Percentiles rank a stretch among this genome's conserved stretches.
These are phyloP conservation scores for Theobroma cacao DNA, from an alignment of 345 rosid genomes.

Conservation along the genomic window DNA sequence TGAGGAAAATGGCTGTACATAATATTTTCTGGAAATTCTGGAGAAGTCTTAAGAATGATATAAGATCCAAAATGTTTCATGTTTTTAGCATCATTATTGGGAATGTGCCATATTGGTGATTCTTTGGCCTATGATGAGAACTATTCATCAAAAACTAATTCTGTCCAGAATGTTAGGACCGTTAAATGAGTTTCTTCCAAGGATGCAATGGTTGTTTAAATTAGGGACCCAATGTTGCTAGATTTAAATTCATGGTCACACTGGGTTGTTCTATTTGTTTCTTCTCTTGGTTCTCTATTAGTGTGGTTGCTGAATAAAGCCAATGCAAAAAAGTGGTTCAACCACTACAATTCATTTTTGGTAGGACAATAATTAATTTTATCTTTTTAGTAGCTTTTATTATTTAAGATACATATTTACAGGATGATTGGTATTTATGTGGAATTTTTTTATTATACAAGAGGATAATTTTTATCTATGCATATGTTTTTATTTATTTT, in stretches of 20 bases:
- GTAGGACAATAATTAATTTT: too few species aligned
- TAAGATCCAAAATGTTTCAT: constrained; percentile 53
- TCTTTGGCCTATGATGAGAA: constrained; percentile 22
- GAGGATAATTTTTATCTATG: too few species aligned
- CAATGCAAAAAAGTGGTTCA: constrained; percentile 52
- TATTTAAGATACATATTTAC: too few species aligned
- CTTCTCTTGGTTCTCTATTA: constrained; percentile 66
- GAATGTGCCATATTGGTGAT: constrained; percentile 21
- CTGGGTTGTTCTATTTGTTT: constrained; percentile 74
- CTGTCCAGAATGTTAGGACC: constrained; percentile 15
- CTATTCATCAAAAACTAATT: constrained; percentile 24
- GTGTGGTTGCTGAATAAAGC: constrained; percentile 65
- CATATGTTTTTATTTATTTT: too few species aligned
- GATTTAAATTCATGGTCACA: constrained; percentile 76
- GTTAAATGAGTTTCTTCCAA: constrained; percentile 41
- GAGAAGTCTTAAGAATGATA: constrained; percentile 33
- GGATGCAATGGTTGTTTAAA: constrained; percentile 58
- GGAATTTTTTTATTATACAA: too few species aligned
- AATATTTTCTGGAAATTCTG: constrained; percentile 40
- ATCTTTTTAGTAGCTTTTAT: too few species aligned
- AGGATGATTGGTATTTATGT: too few species aligned
- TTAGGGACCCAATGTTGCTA: constrained; percentile 67
- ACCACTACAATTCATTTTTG: too few species aligned
- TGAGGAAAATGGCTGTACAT: constrained; percentile 42
- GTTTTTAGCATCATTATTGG: constrained; percentile 66